Evolutionary conservation across 164 flowering plant species (phyloP).

Genomic region (Macadamia integrifolia): DNA sequence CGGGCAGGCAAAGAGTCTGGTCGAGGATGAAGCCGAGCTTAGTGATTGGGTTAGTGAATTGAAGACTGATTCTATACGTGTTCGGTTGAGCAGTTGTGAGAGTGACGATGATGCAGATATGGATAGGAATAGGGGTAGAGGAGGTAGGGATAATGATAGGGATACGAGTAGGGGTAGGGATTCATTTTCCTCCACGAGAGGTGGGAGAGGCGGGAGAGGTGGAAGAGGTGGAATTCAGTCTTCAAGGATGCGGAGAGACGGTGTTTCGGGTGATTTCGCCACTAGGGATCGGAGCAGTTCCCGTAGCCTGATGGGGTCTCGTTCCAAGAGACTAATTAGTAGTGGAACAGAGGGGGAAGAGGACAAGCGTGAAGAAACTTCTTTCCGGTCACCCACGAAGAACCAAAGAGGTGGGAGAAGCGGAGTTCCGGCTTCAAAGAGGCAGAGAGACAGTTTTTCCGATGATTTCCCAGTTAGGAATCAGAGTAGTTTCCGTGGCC

Average conservation of each 20-base stretch:
- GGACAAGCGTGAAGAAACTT: neutral
- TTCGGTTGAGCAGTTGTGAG: slow-evolving; percentile 13
- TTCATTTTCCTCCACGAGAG: slow-evolving; percentile 2
- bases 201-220: neutral
- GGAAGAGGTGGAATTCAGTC: slow-evolving; percentile 3
- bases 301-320: neutral
- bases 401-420: neutral
- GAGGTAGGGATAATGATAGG: neutral
- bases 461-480: slow-evolving; percentile 9
- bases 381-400: no score
- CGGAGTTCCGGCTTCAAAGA: slow-evolving; percentile 4
- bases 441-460: slow-evolving; percentile 11
- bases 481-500: slow-evolving; percentile 2
- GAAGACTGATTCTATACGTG: slow-evolving; percentile 33
- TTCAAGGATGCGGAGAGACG: slow-evolving; percentile 10
- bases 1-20: slow-evolving; percentile 41
- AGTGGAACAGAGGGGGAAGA: slow-evolving; percentile 19
- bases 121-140: slow-evolving; percentile 9
- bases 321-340: slow-evolving; percentile 5
- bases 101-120: slow-evolving; percentile 21
- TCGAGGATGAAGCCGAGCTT: slow-evolving; percentile 76
- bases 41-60: slow-evolving; percentile 63
- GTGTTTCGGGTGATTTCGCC: slow-evolving; percentile 14
- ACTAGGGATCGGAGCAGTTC: neutral
- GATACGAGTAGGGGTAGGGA: slow-evolving; percentile 3